Conservation (phyloP, 2,329 filamentous ascomycete genomes). For the Periconia digitata region DNA sequence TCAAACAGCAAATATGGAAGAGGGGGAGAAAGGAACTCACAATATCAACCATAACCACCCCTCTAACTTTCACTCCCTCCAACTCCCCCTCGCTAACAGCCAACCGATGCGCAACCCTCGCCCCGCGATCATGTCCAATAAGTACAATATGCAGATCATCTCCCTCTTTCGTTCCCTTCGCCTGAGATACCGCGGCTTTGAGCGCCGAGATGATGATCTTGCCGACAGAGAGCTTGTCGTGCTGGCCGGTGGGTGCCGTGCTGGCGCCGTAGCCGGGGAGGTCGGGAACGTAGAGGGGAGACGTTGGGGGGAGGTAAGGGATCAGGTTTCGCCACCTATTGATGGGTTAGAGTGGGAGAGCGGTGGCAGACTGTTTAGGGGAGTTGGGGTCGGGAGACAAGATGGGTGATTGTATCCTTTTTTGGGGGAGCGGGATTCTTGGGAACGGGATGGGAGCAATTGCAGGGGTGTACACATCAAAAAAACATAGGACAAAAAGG, state of each 20-base stretch:
- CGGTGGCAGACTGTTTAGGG: not conserved
- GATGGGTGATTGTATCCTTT: too few relatives aligned
- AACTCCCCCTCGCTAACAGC: conserved; percentile 49
- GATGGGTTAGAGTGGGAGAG: not conserved
- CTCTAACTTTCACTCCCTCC: conserved; percentile 44
- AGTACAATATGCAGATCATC: conserved; percentile 35
- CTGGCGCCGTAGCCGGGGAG: conserved; percentile 37
- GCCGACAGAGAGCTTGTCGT: conserved; percentile 35
- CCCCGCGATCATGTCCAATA: conserved; percentile 61
- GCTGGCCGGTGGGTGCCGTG: conserved; percentile 18
- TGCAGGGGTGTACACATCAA: too few relatives aligned
- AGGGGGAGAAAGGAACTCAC: conserved; percentile 13
- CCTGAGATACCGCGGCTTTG: conserved; percentile 22
- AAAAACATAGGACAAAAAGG: too few relatives aligned
- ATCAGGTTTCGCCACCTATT: conserved; percentile 37
- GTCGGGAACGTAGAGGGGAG: conserved; percentile 34
- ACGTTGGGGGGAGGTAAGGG: conserved; percentile 25
- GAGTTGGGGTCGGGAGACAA: not conserved
- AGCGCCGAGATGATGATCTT: conserved; percentile 26
- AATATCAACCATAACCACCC: conserved; percentile 33
- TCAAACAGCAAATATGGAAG: not conserved
- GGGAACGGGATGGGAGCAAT: too few relatives aligned
- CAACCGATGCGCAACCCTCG: conserved; percentile 57
- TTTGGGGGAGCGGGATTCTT: too few relatives aligned
- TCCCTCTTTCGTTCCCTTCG: conserved; percentile 9